Evolutionary conservation across 441 rosid genomes (phyloP).

Genomic region (Eruca vesicaria): DNA sequence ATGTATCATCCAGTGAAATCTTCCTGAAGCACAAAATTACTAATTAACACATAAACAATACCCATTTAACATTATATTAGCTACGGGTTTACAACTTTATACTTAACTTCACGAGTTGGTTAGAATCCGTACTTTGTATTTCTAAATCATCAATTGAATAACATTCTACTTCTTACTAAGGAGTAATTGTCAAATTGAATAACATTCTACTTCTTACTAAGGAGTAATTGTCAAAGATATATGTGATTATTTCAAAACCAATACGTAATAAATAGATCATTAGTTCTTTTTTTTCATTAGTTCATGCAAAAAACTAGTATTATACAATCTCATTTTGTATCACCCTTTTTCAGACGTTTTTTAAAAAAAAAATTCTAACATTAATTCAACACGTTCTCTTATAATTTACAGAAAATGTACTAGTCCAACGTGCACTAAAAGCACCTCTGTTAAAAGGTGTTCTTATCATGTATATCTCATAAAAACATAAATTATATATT

Average conservation of each 20-base stretch:
- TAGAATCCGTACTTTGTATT: too few species aligned
- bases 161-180: too few species aligned
- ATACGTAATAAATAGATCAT: neutral
- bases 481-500: neutral
- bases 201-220: neutral
- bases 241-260: neutral
- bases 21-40: constrained; percentile 36
- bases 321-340: too few species aligned
- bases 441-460: neutral
- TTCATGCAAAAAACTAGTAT: neutral
- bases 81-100: too few species aligned
- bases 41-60: neutral
- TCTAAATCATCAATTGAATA: too few species aligned
- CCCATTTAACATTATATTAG: too few species aligned
- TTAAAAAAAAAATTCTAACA: too few species aligned
- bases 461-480: neutral
- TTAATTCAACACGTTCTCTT: neutral
- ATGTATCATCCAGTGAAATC: constrained; percentile 48
- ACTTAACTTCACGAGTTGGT: too few species aligned
- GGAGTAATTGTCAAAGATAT: neutral
- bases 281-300: neutral
- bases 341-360: too few species aligned
- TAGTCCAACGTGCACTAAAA: neutral
- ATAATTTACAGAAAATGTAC: neutral
- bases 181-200: neutral